Base-by-base conservation (phyloP, 2,329 filamentous ascomycete genomes). In the Colletotrichum shisoi region DNA sequence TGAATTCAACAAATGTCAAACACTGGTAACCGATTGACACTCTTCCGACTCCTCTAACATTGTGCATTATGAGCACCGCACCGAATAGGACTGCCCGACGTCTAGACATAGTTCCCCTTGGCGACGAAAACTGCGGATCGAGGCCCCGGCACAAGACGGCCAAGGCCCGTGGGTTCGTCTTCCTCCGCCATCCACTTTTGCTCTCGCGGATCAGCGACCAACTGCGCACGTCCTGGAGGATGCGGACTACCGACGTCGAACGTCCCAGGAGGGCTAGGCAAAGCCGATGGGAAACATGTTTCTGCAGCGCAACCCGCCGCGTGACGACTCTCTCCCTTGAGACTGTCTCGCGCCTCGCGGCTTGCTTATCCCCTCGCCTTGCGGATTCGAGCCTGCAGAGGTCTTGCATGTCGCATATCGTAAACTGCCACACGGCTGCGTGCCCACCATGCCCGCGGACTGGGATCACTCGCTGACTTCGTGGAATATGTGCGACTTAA, bases 211-310 rank as follows among this genome's bases (percentile, higher is more conserved):
- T 42, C 21, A 58, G 37, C 56, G 19, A 37, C 54, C 4, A 44
- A 54, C 64, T 37, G 39, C 60, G 64, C 61, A 68, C 65, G 65
- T 68, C 37, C 65, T 51, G 27, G 40, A 58, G 39, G 57, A 27
- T 39, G 37, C 53, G 37, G 40, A 68, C 49, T 49, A 54, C 63
- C 63, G 63, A 66, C 58, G 34, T 46, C 5, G 54, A 40, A 13
- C 65, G 61, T 65, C 54, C 65, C 65, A 65, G 49, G 44, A 46
- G 40, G 44, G 39, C 49, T n/a, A 37, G 5, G 21, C 31, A 37
- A 46, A 15, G 21, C 42, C 56, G 44, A 45, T 42, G 31, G 64
- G 49, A 68, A 65, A 60, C 53, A 46, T 45, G 49, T 51, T 56
- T 49, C 56, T 27, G 44, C 49, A 45, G 37, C 62, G 48, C 60